Conservation (phyloP, 2,329 filamentous ascomycete species). For the Colletotrichum eleusines region DNA sequence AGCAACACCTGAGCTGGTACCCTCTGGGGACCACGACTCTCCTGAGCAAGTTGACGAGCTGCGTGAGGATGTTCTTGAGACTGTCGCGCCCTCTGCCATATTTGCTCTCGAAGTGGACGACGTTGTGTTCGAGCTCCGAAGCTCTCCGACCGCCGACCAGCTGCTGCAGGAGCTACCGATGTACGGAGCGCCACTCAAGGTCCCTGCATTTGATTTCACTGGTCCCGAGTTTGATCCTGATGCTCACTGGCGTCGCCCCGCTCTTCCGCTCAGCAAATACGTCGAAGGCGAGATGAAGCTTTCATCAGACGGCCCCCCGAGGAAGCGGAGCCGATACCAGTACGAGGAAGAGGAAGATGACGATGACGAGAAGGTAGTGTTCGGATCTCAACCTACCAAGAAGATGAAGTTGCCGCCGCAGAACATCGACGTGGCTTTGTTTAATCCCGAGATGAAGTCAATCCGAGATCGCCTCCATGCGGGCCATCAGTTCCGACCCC, state of each 20-base stretch:
- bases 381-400: slow-evolving; percentile 48
- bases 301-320: slow-evolving; percentile 71
- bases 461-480: slow-evolving; percentile 92
- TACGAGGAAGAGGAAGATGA: slow-evolving; percentile 81
- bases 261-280: slow-evolving; percentile 88
- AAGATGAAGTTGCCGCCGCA: slow-evolving; percentile 70
- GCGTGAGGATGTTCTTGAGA: slow-evolving; percentile 58
- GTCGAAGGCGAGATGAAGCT: slow-evolving; percentile 84
- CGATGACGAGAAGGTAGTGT: slow-evolving; percentile 57
- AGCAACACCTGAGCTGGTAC: slow-evolving; percentile 75
- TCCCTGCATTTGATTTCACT: slow-evolving; percentile 68
- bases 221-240: slow-evolving; percentile 74
- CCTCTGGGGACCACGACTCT: slow-evolving; percentile 72
- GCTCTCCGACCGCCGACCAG: slow-evolving; percentile 80
- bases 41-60: slow-evolving; percentile 58
- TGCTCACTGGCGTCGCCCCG: slow-evolving; percentile 79
- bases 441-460: slow-evolving; percentile 88
- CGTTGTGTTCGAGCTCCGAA: slow-evolving; percentile 81
- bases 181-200: slow-evolving; percentile 74
- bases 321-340: slow-evolving; percentile 85
- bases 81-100: slow-evolving; percentile 78
- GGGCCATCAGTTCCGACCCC: slow-evolving; percentile 92
- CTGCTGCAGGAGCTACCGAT: slow-evolving; percentile 85
- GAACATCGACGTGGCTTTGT: slow-evolving; percentile 84
- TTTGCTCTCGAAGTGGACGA: slow-evolving; percentile 87